Conservation (phyloP, 805 yeast genomes). For the Starmerella ratchasimensis region DNA sequence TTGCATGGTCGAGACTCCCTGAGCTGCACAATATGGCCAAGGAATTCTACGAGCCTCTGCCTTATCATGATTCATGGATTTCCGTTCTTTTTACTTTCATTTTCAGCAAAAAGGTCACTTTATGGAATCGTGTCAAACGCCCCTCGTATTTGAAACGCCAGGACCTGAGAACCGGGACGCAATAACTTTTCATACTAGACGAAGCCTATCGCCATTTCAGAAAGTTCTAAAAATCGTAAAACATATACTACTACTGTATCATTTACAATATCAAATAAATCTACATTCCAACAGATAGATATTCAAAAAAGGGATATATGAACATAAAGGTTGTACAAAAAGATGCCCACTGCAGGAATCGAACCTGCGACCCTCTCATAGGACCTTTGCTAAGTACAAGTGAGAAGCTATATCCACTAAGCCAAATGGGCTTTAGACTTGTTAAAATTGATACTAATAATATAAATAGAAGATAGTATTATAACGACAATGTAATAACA, state of each 20-base stretch:
- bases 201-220: too few relatives aligned
- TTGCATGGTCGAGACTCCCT: slow-evolving; percentile 77
- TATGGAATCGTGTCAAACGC: slow-evolving; percentile 76
- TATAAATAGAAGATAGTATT: background rate
- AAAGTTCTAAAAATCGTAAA: too few relatives aligned
- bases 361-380: slow-evolving; percentile 21
- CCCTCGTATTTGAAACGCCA: slow-evolving; percentile 14
- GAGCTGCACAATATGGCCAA: slow-evolving; percentile 49
- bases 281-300: background rate
- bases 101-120: slow-evolving; percentile 47
- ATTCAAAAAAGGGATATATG: background rate
- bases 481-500: background rate
- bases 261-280: background rate
- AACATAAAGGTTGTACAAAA: background rate
- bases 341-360: slow-evolving; percentile 21
- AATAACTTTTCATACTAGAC: background rate
- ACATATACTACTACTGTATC: background rate
- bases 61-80: slow-evolving; percentile 64
- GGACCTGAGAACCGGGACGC: background rate
- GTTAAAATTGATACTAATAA: background rate
- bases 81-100: slow-evolving; percentile 63
- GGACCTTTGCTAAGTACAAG: slow-evolving; percentile 8
- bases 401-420: slow-evolving; percentile 21
- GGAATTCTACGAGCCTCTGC: slow-evolving; percentile 73
- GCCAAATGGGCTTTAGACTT: slow-evolving; percentile 19